These are phyloP conservation scores for Ustulina deusta DNA, from an alignment of 2,329 filamentous ascomycete species.

Conservation along the genomic window DNA sequence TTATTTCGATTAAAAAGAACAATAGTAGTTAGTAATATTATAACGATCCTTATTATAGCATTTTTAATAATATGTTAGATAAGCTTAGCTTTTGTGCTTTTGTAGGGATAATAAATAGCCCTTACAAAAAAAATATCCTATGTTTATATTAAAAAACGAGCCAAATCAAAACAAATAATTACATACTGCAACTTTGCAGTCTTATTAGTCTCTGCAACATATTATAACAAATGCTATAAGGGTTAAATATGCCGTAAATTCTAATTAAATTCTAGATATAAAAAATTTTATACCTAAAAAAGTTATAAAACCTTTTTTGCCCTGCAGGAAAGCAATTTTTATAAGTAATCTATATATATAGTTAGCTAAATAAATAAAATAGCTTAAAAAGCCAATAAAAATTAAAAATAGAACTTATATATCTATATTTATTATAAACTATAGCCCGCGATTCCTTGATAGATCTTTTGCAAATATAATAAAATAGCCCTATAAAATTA, in stretches of 20 bases:
- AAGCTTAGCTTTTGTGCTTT: no score
- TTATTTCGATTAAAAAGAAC: background rate
- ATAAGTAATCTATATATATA: slow-evolving; percentile 7
- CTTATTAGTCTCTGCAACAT: no score
- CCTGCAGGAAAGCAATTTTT: background rate
- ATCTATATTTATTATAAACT: slow-evolving; percentile 13
- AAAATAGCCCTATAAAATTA: background rate
- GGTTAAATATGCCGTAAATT: background rate
- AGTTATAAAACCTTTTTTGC: background rate
- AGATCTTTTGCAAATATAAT: background rate
- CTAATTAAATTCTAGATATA: background rate
- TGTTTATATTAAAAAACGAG: no score
- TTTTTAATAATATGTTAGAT: no score
- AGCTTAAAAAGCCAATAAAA: background rate
- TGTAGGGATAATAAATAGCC: no score
- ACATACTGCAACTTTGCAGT: no score
- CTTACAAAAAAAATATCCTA: no score
- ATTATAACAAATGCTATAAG: background rate
- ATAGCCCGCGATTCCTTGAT: background rate
- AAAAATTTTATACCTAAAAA: background rate
- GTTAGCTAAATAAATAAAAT: slow-evolving; percentile 8
- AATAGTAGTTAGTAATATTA: background rate
- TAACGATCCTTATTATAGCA: no score
- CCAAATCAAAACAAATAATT: no score
- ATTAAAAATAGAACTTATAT: slow-evolving; percentile 10